Evolutionary conservation across 768 basidiomycete species (phyloP), one percentile per base, ranked within the genome.

Genomic region (Cyathus striatus): DNA sequence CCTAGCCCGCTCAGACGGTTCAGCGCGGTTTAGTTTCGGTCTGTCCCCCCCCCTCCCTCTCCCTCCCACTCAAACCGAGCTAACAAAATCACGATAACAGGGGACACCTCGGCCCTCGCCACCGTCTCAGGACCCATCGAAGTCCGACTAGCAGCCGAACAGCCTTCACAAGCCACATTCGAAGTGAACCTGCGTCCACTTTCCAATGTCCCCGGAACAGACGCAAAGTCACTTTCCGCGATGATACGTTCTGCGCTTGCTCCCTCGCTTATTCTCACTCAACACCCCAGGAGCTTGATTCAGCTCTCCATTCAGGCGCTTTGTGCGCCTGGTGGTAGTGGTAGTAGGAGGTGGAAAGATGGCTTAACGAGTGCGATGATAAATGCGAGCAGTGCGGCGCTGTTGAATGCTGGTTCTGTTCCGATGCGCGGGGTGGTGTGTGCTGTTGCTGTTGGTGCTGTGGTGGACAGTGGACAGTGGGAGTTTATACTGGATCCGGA

Each of bases 121-220:
- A 89, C 89, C 4, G 59, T 90, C 25, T 87, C 86, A 12, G 90
- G 90, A 0, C 90, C 90, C 16, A 82, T 90, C 35, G 81, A 90
- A 49, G 83, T 83, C 38, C 73, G 87, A 14, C 66, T 81, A 6
- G 75, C 79, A 3, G 61, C 74, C 6, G 90, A 92, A 63, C 73
- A 78, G 23, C 77, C 89, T 7, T 81, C 81, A 9, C 77, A 79
- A 43, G 80, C 87, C 0, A 80, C 86, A 0, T 75, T 92, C 49
- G 90, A 92, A 53, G 79, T 91, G 32, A 62, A 67, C 36, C 69
- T 89, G 6, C 75, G 88, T 2, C 88, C 90, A 0, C 65, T 90
- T 14, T 72, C 80, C 17, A 73, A 78, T 35, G 68, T 89, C 7
- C 73, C 90, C 6, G 83, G 79, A 3, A 86, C 85, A 6, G 70